Base-by-base conservation (phyloP, 305 asterid genomes). In the Fraxinus greggii region DNA sequence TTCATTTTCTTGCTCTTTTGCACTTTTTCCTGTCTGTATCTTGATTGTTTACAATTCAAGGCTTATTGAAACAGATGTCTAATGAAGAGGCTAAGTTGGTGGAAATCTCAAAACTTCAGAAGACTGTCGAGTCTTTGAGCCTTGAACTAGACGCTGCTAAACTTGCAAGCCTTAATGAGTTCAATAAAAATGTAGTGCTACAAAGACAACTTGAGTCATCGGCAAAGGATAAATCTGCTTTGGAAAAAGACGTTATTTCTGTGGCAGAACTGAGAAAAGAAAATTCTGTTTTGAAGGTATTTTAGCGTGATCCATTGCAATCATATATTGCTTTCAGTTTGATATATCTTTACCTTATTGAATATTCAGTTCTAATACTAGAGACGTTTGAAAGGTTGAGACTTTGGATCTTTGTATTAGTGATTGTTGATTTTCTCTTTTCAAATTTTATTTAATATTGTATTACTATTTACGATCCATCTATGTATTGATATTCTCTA, bases 101-200 rank as follows among this genome's bases (percentile, higher is more conserved):
- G 87, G 98, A 96, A 85, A 88, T 94, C 63, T 90, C 97, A 78
- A 96, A 92, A 90, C 98, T 96, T 88, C 92, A 92, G 76, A 94
- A 96, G 92, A 90, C 90, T 40, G 90, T 94, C 80, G 98, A 93
- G 88, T 92, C 98, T 72, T 86, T 94, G 78, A 90, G 83, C 80
- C 90, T 94, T 86, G 97, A 94, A 83, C 85, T 93, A 40, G 97
- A 96, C 85, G 98, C 98, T 73, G 94, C 98, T n/a, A 96, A 91
- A 88, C 97, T 96, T 80, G 93, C 97, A 77, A 91, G 94, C 76
- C 95, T 96, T 65, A 96, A 92, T 84, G 99, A 94, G 89, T 88
- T 85, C 88, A 95, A 94, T 88, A 96, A 93, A 94, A 94, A 87
- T 87, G 88, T 86, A 54, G 89, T 85, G 85, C 90, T 96, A 61